A percentile compares a stretch with the other conserved stretches of the same genome.
phyloP scores from a whole-genome alignment of 306 rosid genomes.

The Citrullus amarus region DNA sequence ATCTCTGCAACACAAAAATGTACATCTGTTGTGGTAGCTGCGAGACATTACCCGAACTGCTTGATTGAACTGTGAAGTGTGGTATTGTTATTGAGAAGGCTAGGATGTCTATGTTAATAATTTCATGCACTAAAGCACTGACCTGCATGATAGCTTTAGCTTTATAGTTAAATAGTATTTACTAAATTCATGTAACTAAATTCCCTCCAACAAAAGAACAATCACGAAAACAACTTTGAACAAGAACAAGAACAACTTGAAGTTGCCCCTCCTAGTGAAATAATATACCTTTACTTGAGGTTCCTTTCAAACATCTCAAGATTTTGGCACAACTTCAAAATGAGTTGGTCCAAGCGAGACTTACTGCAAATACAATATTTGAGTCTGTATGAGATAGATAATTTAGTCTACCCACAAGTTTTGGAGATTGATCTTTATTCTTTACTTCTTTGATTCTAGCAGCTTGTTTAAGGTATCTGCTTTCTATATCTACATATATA shows the following conservation, averaged over 20 bases:
- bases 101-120: not conserved
- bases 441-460: not conserved
- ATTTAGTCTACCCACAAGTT: not conserved
- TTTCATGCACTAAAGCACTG: not conserved
- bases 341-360: not conserved
- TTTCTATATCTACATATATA: not conserved
- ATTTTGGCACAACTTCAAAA: not conserved
- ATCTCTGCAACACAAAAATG: not conserved
- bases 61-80: not conserved
- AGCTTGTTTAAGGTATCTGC: not conserved
- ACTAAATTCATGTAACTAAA: no score
- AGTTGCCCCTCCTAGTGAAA: not conserved
- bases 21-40: not conserved
- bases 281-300: no score
- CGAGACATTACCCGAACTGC: not conserved
- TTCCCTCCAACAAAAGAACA: no score
- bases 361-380: not conserved
- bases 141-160: not conserved
- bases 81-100: not conserved
- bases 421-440: no score
- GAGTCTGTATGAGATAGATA: not conserved
- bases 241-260: not conserved
- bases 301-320: not conserved
- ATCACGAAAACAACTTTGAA: no score
- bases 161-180: not conserved